These are phyloP conservation scores for Sporothrix luriei DNA, from an alignment of 2,329 filamentous ascomycete genomes.

Conservation along the genomic window DNA sequence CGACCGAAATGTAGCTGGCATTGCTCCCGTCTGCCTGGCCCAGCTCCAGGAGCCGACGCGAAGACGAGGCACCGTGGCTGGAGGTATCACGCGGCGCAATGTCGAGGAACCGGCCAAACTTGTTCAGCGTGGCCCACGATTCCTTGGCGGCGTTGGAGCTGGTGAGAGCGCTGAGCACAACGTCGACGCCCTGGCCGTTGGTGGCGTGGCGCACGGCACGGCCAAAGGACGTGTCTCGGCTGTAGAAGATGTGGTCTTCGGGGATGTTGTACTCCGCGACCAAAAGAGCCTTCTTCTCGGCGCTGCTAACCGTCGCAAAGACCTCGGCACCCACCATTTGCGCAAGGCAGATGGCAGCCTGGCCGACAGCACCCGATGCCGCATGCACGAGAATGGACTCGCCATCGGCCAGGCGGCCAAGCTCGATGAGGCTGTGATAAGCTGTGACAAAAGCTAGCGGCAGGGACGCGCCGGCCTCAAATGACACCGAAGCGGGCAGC, in stretches of 20 bases:
- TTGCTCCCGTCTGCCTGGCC: constrained; percentile 49
- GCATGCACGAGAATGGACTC: constrained; percentile 48
- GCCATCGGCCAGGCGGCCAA: constrained; percentile 45
- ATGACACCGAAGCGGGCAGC: constrained; percentile 46
- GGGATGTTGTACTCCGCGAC: constrained; percentile 45
- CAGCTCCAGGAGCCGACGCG: constrained; percentile 49
- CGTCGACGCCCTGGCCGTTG: constrained; percentile 43
- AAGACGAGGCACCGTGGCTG: constrained; percentile 21
- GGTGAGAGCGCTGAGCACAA: constrained; percentile 49
- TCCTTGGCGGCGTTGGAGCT: constrained; percentile 47
- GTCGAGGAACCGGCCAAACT: constrained; percentile 40
- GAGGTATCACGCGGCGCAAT: constrained; percentile 28
- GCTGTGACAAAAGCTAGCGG: constrained; percentile 49
- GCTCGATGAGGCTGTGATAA: constrained; percentile 46
- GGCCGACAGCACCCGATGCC: constrained; percentile 46
- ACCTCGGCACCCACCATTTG: constrained; percentile 47
- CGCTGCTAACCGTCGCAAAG: constrained; percentile 48
- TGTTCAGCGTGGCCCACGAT: constrained; percentile 50
- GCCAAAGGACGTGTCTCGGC: constrained; percentile 42
- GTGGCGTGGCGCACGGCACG: constrained; percentile 40
- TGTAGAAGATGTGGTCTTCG: constrained; percentile 45
- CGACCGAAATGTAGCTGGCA: constrained; percentile 51
- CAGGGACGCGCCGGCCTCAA: constrained; percentile 47
- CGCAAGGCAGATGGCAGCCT: constrained; percentile 47
- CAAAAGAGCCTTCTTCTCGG: constrained; percentile 48